phyloP scores from a whole-genome alignment of 2,329 filamentous ascomycete genomes.

The Hymenoscyphus fructigenus region DNA sequence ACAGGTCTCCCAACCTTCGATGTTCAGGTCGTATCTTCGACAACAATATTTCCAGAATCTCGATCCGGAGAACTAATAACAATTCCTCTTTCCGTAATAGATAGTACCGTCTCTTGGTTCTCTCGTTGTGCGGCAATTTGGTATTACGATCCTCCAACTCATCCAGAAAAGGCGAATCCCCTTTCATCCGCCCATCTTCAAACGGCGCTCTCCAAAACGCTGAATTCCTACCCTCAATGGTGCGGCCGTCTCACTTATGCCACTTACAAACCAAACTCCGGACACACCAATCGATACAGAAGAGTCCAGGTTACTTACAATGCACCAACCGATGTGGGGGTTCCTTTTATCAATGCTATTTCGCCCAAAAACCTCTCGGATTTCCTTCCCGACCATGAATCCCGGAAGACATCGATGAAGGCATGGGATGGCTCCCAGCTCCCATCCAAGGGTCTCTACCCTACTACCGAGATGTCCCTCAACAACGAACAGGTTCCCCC shows the following conservation, averaged over 20 bases:
- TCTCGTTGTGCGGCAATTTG: conserved; percentile 44
- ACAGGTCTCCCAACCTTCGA: conserved; percentile 16
- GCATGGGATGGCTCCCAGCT: conserved; percentile 40
- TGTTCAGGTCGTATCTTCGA: conserved; percentile 23
- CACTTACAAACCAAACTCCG: conserved; percentile 26
- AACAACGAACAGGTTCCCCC: conserved; percentile 13
- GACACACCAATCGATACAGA: conserved; percentile 37
- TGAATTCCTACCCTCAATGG: conserved; percentile 44
- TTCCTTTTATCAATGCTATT: conserved; percentile 40
- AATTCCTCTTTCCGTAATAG: conserved; percentile 42
- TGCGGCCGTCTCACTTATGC: conserved; percentile 43
- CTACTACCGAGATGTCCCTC: conserved; percentile 39
- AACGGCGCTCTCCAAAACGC: conserved; percentile 37
- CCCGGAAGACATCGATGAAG: conserved; percentile 26
- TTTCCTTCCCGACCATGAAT: conserved; percentile 35
- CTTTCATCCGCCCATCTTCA: conserved; percentile 23
- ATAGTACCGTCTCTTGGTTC: conserved; percentile 45
- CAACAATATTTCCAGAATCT: conserved; percentile 23
- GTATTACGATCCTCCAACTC: conserved; percentile 41
- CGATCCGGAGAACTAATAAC: conserved; percentile 14
- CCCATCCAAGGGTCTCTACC: conserved; percentile 38
- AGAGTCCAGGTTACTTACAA: conserved; percentile 41
- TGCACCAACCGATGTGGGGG: conserved; percentile 41
- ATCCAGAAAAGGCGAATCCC: conserved; percentile 7
- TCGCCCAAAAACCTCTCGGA: conserved; percentile 33